phyloP scores from a whole-genome alignment of 805 yeast species.

The Starmerella apicola region DNA sequence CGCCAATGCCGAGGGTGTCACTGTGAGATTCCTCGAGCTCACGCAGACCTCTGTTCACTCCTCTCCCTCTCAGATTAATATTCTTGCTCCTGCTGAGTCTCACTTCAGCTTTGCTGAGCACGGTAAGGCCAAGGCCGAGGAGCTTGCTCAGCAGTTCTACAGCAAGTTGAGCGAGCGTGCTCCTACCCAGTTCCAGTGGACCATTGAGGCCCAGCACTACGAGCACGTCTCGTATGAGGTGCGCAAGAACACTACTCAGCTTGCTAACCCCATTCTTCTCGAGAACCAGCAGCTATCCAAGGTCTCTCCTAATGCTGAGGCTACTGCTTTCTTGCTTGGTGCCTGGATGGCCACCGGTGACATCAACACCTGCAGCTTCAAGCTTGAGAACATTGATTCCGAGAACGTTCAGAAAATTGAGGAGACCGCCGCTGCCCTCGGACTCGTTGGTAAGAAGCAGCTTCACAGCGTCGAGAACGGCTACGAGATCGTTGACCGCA shows the following conservation, averaged over 20 bases:
- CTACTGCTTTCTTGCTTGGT: conserved; percentile 34
- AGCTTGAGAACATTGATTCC: background rate
- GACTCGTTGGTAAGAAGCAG: background rate
- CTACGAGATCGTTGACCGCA: conserved; percentile 3
- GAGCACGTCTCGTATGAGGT: conserved; percentile 24
- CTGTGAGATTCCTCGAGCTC: conserved; percentile 23
- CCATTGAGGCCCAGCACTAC: conserved; percentile 32
- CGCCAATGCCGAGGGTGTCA: conserved; percentile 17
- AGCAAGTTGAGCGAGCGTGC: conserved; percentile 9
- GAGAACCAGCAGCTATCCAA: conserved; percentile 29
- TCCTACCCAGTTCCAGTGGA: conserved; percentile 27
- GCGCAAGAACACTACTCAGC: conserved; percentile 27
- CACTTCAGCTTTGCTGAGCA: conserved; percentile 23
- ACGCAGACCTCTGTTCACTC: background rate
- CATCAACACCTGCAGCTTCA: background rate
- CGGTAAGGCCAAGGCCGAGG: conserved; percentile 16
- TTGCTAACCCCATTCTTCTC: conserved; percentile 29
- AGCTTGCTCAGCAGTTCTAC: conserved; percentile 22
- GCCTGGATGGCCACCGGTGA: conserved; percentile 28
- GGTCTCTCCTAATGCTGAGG: conserved; percentile 23
- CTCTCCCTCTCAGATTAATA: conserved; percentile 1
- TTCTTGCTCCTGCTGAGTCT: conserved; percentile 22
- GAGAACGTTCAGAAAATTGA: background rate
- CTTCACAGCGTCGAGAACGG: conserved; percentile 2
- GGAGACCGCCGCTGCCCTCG: background rate